phyloP scores from a whole-genome alignment of 129 eudicot genomes.

The Glebionis coronaria region DNA sequence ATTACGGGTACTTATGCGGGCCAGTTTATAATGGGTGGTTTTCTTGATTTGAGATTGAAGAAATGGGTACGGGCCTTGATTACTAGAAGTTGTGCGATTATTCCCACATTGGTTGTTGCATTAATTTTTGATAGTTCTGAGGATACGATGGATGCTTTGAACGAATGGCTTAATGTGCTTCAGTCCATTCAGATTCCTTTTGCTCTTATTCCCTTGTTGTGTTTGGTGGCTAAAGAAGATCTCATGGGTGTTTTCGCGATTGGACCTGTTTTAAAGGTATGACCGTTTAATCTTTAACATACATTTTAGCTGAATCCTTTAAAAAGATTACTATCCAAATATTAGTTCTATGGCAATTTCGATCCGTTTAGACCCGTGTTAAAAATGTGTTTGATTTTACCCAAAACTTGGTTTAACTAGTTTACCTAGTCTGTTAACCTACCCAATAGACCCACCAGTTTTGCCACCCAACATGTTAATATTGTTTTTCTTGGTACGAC shows the following conservation, averaged over 20 bases:
- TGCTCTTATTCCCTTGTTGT: slow-evolving; percentile 85
- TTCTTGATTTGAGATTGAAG: no score
- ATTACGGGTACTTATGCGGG: slow-evolving; percentile 97
- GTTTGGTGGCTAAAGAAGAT: slow-evolving; percentile 79
- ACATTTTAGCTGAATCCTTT: slow-evolving; percentile 1
- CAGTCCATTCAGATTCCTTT: slow-evolving; percentile 88
- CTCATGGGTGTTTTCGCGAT: slow-evolving; percentile 86
- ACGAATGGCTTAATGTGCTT: slow-evolving; percentile 91
- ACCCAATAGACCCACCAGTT: no score
- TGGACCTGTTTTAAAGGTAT: slow-evolving; percentile 77
- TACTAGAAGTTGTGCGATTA: no score
- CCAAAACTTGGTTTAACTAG: no score
- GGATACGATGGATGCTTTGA: slow-evolving; percentile 79
- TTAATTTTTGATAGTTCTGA: no score
- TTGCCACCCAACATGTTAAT: no score
- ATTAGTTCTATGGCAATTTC: background rate
- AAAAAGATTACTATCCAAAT: background rate
- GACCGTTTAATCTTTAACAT: background rate
- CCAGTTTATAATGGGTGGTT: no score
- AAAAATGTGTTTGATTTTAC: no score
- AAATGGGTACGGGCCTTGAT: no score
- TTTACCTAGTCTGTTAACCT: no score
- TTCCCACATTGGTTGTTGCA: no score
- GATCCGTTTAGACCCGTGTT: no score
- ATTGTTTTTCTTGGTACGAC: background rate